phyloP scores from a whole-genome alignment of 1,139 yeast genomes.

The Kurtzmaniella quercitrusa region DNA sequence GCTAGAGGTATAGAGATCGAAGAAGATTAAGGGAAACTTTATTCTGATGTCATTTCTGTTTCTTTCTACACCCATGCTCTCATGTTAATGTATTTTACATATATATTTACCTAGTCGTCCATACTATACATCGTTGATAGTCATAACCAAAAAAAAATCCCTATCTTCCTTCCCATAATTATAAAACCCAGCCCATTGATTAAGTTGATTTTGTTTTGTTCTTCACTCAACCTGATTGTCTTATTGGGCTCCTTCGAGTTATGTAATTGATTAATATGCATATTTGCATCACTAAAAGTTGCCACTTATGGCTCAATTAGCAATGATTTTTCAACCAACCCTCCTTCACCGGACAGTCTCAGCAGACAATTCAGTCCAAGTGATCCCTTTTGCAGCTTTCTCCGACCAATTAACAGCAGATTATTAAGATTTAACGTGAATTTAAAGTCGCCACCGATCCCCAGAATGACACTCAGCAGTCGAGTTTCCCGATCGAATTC shows the following conservation, averaged over 20 bases:
- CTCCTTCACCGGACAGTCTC: background rate
- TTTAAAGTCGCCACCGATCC: slow-evolving; percentile 37
- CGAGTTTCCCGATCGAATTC: slow-evolving; percentile 26
- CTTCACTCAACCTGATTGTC: no score
- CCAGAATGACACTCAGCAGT: slow-evolving; percentile 40
- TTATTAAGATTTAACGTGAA: slow-evolving; percentile 43
- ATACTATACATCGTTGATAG: background rate
- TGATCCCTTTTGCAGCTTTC: slow-evolving; percentile 15
- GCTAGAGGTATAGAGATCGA: no score
- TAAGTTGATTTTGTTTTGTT: no score
- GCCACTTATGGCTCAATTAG: background rate
- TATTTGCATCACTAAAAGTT: background rate
- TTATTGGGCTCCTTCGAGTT: background rate
- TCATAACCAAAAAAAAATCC: background rate
- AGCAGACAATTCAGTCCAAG: slow-evolving; percentile 5
- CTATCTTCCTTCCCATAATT: background rate
- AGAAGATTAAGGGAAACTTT: no score
- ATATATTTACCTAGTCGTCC: background rate
- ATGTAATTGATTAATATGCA: background rate
- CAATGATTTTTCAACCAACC: background rate
- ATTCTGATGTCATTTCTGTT: no score
- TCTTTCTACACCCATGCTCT: no score
- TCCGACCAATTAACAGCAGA: slow-evolving; percentile 36
- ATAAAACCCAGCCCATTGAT: background rate
- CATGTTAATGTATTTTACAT: background rate